Evolutionary conservation across 2,329 filamentous ascomycete genomes (phyloP).

Genomic region (Colletotrichum caudatum): DNA sequence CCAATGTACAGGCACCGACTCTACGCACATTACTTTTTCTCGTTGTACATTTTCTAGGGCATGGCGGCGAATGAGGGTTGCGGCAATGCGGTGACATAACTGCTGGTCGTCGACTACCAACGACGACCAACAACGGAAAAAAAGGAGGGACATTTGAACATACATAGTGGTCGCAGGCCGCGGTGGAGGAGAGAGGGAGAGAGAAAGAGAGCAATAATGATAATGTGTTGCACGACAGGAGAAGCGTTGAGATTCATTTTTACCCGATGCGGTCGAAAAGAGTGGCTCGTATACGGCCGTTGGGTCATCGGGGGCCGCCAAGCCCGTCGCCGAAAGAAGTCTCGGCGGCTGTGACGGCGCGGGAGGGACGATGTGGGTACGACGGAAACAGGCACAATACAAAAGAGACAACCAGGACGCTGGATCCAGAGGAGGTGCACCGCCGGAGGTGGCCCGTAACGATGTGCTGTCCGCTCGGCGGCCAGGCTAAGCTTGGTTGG

Average conservation of each 20-base stretch:
- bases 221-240: slow-evolving; percentile 31
- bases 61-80: slow-evolving; percentile 13
- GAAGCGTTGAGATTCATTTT: neutral
- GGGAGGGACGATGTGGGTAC: slow-evolving; percentile 6
- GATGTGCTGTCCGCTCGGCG: slow-evolving; percentile 15
- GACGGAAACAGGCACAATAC: neutral
- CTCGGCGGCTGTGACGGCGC: slow-evolving; percentile 20
- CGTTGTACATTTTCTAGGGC: slow-evolving; percentile 32
- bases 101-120: neutral
- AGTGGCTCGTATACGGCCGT: neutral
- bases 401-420: neutral
- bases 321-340: slow-evolving; percentile 27
- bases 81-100: neutral
- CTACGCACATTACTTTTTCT: slow-evolving; percentile 18
- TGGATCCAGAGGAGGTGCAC: slow-evolving; percentile 1
- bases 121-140: neutral
- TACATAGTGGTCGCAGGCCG: slow-evolving; percentile 9
- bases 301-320: slow-evolving; percentile 21
- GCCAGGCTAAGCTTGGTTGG: slow-evolving; percentile 8
- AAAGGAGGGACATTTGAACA: slow-evolving; percentile 10
- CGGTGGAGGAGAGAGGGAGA: neutral
- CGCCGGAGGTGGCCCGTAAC: slow-evolving; percentile 24
- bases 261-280: neutral
- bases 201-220: slow-evolving; percentile 17
- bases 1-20: slow-evolving; percentile 28